These are phyloP conservation scores for Limnanthes douglasii DNA, from an alignment of 345 rosid species.

Conservation along the genomic window DNA sequence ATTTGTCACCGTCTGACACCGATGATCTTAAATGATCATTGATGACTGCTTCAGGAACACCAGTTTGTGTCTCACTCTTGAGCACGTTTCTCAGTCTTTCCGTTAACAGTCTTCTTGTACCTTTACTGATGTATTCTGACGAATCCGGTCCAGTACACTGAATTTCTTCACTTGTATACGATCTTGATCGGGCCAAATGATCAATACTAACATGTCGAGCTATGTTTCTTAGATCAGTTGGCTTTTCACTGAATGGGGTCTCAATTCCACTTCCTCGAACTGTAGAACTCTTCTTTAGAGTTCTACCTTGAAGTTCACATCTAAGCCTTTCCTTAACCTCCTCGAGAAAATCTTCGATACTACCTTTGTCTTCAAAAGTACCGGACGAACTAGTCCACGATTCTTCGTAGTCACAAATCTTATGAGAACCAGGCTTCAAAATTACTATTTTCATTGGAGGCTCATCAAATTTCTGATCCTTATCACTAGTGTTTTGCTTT, in stretches of 20 bases:
- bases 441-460: constrained; percentile 58
- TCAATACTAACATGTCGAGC: constrained; percentile 25
- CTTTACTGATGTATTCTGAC: constrained; percentile 45
- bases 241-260: constrained; percentile 53
- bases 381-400: constrained; percentile 49
- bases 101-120: constrained; percentile 43
- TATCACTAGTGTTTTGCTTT: constrained; percentile 23
- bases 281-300: constrained; percentile 28
- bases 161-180: constrained; percentile 39
- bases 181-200: constrained; percentile 34
- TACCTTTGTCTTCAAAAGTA: constrained; percentile 35
- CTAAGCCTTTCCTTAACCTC: constrained; percentile 76
- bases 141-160: constrained; percentile 36
- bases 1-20: constrained; percentile 19
- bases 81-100: constrained; percentile 53
- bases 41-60: constrained; percentile 11
- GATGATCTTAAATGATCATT: constrained; percentile 22
- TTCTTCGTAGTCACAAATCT: constrained; percentile 38
- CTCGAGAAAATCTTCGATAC: constrained; percentile 79
- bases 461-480: constrained; percentile 27
- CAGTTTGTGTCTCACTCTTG: constrained; percentile 31
- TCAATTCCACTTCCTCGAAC: constrained; percentile 70
- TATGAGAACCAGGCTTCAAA: constrained; percentile 74
- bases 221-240: constrained; percentile 35
- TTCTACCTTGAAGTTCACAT: constrained; percentile 58